Conservation (phyloP, 2,329 filamentous ascomycete genomes). For the Pseudocercospora pini-densiflorae region DNA sequence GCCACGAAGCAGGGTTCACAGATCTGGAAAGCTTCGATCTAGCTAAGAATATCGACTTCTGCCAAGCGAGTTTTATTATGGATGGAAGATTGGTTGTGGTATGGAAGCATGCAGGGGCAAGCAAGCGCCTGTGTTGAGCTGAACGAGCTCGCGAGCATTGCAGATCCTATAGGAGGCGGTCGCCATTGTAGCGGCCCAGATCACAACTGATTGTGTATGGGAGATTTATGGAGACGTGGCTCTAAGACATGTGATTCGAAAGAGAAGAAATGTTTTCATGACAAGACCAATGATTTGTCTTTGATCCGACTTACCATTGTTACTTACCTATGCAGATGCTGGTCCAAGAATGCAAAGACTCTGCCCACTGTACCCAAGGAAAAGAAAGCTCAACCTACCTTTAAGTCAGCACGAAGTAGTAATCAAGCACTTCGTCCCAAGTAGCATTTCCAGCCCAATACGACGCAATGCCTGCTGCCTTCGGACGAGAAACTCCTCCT, state of each 20-base stretch:
- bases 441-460: not conserved
- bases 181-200: too few species aligned
- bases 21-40: not conserved
- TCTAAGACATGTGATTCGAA: not conserved
- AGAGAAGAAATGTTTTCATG: not conserved
- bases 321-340: not conserved
- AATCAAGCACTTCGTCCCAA: not conserved
- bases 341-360: not conserved
- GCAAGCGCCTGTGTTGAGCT: not conserved
- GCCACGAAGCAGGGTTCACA: not conserved
- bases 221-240: not conserved
- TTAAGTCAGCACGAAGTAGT: not conserved
- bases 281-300: not conserved
- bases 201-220: too few species aligned
- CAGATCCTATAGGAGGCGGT: not conserved
- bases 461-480: too few species aligned
- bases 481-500: not conserved
- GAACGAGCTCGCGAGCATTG: not conserved
- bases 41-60: not conserved
- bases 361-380: not conserved
- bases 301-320: not conserved
- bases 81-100: too few species aligned
- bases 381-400: not conserved
- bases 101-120: too few species aligned
- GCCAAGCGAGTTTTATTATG: not conserved